Evolutionary conservation across 495 filamentous ascomycete genomes (phyloP).

Genomic region (Hypoxylon crocopeplum): DNA sequence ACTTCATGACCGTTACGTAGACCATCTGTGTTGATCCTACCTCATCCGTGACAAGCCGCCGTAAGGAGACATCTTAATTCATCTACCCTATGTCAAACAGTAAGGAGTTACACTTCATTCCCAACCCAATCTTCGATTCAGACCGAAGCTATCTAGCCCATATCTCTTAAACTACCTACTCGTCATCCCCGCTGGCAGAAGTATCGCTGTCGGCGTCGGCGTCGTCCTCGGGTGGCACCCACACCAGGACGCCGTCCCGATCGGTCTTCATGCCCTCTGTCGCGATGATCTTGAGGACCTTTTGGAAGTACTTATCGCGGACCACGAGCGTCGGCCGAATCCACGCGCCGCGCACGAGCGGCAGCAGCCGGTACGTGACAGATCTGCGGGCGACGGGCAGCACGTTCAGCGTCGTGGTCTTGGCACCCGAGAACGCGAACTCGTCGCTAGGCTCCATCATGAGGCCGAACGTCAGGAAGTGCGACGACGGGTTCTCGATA

Average conservation of each 20-base stretch:
- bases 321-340: conserved; percentile 75
- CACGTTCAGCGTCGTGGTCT: conserved; percentile 76
- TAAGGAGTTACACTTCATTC: background rate
- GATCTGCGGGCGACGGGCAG: conserved; percentile 77
- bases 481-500: conserved; percentile 92
- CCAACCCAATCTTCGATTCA: background rate
- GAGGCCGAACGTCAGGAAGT: conserved; percentile 90
- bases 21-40: no score
- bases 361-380: conserved; percentile 73
- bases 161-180: background rate
- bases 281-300: conserved; percentile 75
- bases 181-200: conserved; percentile 5
- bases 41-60: no score
- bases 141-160: background rate
- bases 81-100: no score
- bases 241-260: conserved; percentile 73
- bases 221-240: conserved; percentile 61
- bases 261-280: conserved; percentile 75
- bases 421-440: conserved; percentile 92
- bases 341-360: conserved; percentile 67
- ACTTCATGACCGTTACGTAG: no score
- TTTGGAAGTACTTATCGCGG: conserved; percentile 88
- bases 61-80: no score
- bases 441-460: conserved; percentile 90
- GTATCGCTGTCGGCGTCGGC: conserved; percentile 35